A percentile compares a stretch with the other conserved stretches of the same genome.
Conservation (phyloP, 805 yeast genomes). For the Cyberlindnera amylophila region DNA sequence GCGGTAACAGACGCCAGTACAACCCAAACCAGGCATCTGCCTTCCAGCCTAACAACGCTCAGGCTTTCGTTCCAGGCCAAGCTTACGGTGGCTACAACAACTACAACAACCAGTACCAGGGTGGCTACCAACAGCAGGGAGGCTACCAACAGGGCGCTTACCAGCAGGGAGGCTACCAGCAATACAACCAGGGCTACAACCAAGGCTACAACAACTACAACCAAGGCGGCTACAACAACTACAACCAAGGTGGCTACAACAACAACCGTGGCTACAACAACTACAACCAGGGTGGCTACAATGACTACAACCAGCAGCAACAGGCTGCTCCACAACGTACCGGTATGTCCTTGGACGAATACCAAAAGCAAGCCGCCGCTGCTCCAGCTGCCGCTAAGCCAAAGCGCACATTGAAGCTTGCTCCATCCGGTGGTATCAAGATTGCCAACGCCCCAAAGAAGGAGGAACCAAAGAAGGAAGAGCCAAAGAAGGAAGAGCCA, state of each 20-base stretch:
- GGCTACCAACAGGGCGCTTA: too few species aligned
- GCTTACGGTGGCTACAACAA: too few species aligned
- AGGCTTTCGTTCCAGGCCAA: constrained; percentile 37
- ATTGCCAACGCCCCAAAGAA: constrained; percentile 49
- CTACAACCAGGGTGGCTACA: constrained; percentile 13
- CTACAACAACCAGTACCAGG: constrained; percentile 34
- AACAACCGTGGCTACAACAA: constrained; percentile 22
- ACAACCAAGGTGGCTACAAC: constrained; percentile 6
- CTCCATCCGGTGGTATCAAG: constrained; percentile 62
- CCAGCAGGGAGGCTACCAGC: too few species aligned
- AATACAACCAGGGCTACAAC: too few species aligned
- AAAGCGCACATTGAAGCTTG: constrained; percentile 65
- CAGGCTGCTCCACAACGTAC: constrained; percentile 33
- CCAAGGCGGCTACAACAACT: constrained; percentile 5
- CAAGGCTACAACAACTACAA: constrained; percentile 19
- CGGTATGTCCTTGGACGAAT: constrained; percentile 82
- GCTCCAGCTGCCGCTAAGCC: constrained; percentile 25
- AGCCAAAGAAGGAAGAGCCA: too few species aligned
- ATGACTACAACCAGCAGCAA: constrained; percentile 27
- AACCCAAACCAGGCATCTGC: constrained; percentile 48
- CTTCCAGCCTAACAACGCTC: constrained; percentile 46
- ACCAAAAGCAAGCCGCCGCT: constrained; percentile 50
- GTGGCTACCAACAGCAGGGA: constrained; percentile 19
- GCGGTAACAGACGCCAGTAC: constrained; percentile 34
- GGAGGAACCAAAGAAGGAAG: constrained; percentile 27